Evolutionary conservation across 768 basidiomycete species (phyloP), one percentile per base, ranked within the genome.

Genomic region (Serendipita vermifera): DNA sequence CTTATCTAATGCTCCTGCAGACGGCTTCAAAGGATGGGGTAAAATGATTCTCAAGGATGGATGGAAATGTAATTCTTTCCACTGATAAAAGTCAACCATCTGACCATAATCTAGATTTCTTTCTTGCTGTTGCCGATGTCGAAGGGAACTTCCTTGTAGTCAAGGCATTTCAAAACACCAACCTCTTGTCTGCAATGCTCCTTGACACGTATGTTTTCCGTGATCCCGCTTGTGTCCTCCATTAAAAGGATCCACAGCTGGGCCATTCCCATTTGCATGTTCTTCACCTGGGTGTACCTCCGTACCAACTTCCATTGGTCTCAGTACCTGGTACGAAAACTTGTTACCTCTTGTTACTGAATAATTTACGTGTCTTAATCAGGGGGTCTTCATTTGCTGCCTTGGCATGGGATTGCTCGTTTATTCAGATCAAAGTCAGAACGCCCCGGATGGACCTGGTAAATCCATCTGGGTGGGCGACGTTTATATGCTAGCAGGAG

Each of bases 111-210:
- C 1, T 62, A 90, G 88, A 92, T 66, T 67, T 88, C 59, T 73
- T 90, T 57, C 72, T 92, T 31, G 87, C 84, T 22, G 77, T 74
- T 27, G 85, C 80, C 66, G 88, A 92, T 64, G 88, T 91, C 33
- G 89, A 91, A 66, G 88, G 83, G 32, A 92, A 92, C 66, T 92
- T 87, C 64, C 69, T 89, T 58, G 89, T 85, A 38, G 80, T n/a
- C 55, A 87, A 86, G 67, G 86, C 88, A 15, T 90, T 85, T 65
- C 76, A 87, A 70, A 90, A 85, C 71, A 91, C 89, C 32, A 87
- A 86, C 61, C 70, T 92, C 2, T 71, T 92, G 41, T 91, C 89
- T 1, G 88, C 86, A 68, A 90, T 90, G 86, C 77, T 92, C n/a
- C 80, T 92, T 43, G 87, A 91, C 64, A 87, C 17, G 11, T 11